Conservation (phyloP, 805 yeast genomes). For the Candida ovalis region DNA sequence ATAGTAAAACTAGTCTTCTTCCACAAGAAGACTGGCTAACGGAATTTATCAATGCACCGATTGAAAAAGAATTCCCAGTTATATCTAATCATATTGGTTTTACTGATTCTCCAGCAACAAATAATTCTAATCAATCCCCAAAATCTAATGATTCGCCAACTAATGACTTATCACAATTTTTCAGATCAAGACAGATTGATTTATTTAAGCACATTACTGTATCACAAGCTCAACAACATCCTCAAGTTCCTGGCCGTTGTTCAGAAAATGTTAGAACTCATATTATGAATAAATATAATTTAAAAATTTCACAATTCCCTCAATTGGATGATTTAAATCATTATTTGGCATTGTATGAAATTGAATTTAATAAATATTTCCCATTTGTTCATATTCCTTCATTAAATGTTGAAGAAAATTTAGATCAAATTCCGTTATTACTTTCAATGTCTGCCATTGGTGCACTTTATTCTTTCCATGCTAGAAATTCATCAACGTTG, state of each 20-base stretch:
- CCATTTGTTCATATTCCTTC: slow-evolving; percentile 80
- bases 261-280: slow-evolving; percentile 48
- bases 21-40: slow-evolving; percentile 56
- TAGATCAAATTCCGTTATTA: slow-evolving; percentile 59
- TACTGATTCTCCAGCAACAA: slow-evolving; percentile 34
- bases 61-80: slow-evolving; percentile 52
- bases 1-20: slow-evolving; percentile 3
- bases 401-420: slow-evolving; percentile 42
- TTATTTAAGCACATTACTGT: slow-evolving; percentile 46
- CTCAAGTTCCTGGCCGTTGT: slow-evolving; percentile 35
- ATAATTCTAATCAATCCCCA: slow-evolving; percentile 32
- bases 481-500: slow-evolving; percentile 66
- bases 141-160: slow-evolving; percentile 27
- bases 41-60: slow-evolving; percentile 66
- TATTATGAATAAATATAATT: slow-evolving; percentile 51
- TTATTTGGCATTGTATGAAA: slow-evolving; percentile 69
- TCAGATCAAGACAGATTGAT: slow-evolving; percentile 64
- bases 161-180: slow-evolving; percentile 54
- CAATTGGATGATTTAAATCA: slow-evolving; percentile 70
- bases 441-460: slow-evolving; percentile 86
- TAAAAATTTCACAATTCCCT: slow-evolving; percentile 64
- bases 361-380: slow-evolving; percentile 76
- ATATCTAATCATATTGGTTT: slow-evolving; percentile 61
- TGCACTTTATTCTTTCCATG: slow-evolving; percentile 79
- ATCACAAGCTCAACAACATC: slow-evolving; percentile 27